Conservation (phyloP, 2,329 filamentous ascomycete genomes). For the Penicillium italicum region DNA sequence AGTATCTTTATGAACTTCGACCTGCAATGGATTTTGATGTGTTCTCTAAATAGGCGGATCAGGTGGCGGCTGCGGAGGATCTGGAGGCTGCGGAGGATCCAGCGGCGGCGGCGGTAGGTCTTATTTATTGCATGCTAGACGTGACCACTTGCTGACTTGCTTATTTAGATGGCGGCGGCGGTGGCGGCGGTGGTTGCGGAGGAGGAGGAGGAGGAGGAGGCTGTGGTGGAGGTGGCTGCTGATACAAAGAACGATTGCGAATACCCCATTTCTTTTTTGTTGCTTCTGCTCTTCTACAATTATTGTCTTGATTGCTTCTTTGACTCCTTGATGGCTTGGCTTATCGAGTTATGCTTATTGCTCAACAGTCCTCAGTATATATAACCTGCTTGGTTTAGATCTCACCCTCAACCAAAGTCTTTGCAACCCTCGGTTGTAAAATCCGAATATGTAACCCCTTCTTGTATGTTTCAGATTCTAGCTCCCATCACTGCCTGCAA, state of each 20-base stretch:
- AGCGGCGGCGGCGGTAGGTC: conserved; percentile 13
- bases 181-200: background rate
- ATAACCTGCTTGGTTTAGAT: background rate
- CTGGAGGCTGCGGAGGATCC: conserved; percentile 14
- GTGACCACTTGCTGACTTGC: background rate
- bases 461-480: background rate
- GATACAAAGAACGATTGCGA: background rate
- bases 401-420: background rate
- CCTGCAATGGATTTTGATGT: background rate
- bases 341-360: background rate
- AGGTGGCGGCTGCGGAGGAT: conserved; percentile 13
- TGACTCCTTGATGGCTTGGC: background rate
- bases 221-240: conserved; percentile 2
- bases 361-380: background rate
- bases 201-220: background rate
- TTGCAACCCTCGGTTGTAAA: background rate
- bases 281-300: background rate
- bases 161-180: background rate
- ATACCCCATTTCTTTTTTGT: background rate
- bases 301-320: background rate
- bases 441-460: background rate
- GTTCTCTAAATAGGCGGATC: background rate
- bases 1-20: background rate
- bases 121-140: background rate
- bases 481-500: background rate